Base-by-base conservation (phyloP, 225 moss, liverwort and hornwort species). In the Sphagnum tenellum region DNA sequence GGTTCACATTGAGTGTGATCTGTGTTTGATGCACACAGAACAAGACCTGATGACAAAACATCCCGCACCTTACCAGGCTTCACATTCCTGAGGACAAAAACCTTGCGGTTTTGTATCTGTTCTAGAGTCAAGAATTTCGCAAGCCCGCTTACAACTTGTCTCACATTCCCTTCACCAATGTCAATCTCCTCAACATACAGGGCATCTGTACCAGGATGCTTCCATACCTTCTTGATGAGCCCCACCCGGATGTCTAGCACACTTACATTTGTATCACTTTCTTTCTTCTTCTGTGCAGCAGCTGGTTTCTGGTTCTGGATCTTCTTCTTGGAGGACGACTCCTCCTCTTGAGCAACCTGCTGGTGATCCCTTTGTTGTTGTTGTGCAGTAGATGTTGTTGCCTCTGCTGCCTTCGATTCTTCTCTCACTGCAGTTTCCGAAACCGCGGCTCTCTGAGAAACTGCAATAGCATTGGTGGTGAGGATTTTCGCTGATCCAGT, bases 11-110 rank as follows among this genome's bases (percentile, higher is more conserved):
- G 79, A 7, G 89, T 76, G 58, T 95, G 91, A 67, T 91, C 94
- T 12, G 82, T 79, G 57, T 95, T 91, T 9, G 94, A 91, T 50
- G 91, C 86, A 71, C 94, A 95, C 68, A 95, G 66, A 5, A 95
- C 94, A 13, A 95, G 70, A 29, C 94, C 94, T n/a, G 84, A 74
- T 60, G 94, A 95, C 50, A 89, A 46, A 12, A 91, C 88, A 50
- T 95, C 94, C 57, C 94, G 86, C n/a, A 95, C 88, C 74, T 91
- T 95, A 49, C 91, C 87, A 2, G 89, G 73, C 68, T 95, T 95
- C 56, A 89, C 91, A 60, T 95, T 95, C 9, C 84, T 82, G 0
- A 95, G 66, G 0, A 95, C 94, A 7, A 95, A 58, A 29, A 95
- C 94, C 82, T 75, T 80, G 60, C 91, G 88, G 47, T 89, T 82